Conservation (phyloP, 805 yeast species). For the Yarrowia bubula region DNA sequence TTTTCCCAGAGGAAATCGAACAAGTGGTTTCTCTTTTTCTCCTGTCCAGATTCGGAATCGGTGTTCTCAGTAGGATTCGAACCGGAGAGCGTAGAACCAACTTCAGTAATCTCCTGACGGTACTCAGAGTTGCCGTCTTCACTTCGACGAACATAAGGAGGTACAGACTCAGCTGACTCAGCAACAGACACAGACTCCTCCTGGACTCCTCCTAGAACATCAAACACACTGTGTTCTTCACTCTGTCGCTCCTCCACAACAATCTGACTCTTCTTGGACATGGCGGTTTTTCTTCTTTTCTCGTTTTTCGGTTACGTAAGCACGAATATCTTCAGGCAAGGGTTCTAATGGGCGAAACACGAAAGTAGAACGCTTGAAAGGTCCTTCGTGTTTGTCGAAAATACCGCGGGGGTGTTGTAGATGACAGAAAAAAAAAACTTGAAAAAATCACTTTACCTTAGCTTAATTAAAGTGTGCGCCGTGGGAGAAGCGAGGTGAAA, state of each 20-base stretch:
- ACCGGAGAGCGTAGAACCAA: background rate
- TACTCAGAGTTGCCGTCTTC: background rate
- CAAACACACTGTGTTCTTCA: too few relatives aligned
- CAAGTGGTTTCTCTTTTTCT: slow-evolving; percentile 1
- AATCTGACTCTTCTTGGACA: background rate
- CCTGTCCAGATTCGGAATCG: background rate
- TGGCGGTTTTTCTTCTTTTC: too few relatives aligned
- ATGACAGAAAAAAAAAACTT: background rate
- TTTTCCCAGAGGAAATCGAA: slow-evolving; percentile 6
- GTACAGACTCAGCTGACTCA: background rate
- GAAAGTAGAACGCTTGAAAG: slow-evolving; percentile 36
- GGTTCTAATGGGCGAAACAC: slow-evolving; percentile 34
- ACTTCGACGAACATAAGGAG: background rate
- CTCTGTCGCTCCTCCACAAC: too few relatives aligned
- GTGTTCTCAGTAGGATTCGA: background rate
- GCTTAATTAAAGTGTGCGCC: background rate
- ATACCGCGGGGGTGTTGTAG: slow-evolving; percentile 1
- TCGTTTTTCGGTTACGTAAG: too few relatives aligned
- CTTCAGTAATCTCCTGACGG: background rate
- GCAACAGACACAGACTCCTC: too few relatives aligned
- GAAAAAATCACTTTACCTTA: background rate
- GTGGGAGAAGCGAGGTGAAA: too few relatives aligned
- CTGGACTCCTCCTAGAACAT: too few relatives aligned
- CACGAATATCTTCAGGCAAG: too few relatives aligned
- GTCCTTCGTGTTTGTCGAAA: slow-evolving; percentile 29